Conservation (phyloP, 192 early-diverging fungal species). For the Piromyces finnis region DNA sequence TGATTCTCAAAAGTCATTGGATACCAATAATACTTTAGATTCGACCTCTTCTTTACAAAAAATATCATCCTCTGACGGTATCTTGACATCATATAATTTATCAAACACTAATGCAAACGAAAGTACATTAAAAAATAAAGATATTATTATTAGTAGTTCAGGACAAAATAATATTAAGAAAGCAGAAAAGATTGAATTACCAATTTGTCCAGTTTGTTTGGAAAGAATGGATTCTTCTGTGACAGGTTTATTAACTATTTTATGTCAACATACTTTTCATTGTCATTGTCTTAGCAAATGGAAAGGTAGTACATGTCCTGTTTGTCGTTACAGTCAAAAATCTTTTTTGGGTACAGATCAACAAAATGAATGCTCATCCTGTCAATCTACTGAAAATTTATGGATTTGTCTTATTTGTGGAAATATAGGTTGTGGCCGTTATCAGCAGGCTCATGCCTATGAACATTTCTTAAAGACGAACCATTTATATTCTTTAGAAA, state of each 20-base stretch:
- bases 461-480: slow-evolving; percentile 64
- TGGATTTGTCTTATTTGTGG: slow-evolving; percentile 98
- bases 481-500: slow-evolving; percentile 80
- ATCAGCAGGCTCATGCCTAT: slow-evolving; percentile 75
- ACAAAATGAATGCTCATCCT: slow-evolving; percentile 51
- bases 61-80: no score
- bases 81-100: no score
- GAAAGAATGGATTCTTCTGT: slow-evolving; percentile 81
- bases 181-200: slow-evolving; percentile 39
- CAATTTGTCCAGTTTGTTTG: slow-evolving; percentile 91
- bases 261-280: slow-evolving; percentile 93
- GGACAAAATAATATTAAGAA: not conserved
- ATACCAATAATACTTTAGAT: not conserved
- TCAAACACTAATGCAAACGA: no score
- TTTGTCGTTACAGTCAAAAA: slow-evolving; percentile 70
- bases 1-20: not conserved
- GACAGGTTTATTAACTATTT: slow-evolving; percentile 75
- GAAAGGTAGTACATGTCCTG: slow-evolving; percentile 72
- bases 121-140: slow-evolving; percentile 1
- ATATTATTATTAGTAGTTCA: not conserved
- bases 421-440: slow-evolving; percentile 87
- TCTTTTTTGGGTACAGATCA: slow-evolving; percentile 3
- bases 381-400: slow-evolving; percentile 54
- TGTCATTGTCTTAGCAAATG: slow-evolving; percentile 80
- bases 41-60: slow-evolving; percentile 1